Percentiles rank a stretch among this genome's conserved stretches.
phyloP scores from a whole-genome alignment of 2,329 filamentous ascomycete genomes.

The Hypoxylon sp. region DNA sequence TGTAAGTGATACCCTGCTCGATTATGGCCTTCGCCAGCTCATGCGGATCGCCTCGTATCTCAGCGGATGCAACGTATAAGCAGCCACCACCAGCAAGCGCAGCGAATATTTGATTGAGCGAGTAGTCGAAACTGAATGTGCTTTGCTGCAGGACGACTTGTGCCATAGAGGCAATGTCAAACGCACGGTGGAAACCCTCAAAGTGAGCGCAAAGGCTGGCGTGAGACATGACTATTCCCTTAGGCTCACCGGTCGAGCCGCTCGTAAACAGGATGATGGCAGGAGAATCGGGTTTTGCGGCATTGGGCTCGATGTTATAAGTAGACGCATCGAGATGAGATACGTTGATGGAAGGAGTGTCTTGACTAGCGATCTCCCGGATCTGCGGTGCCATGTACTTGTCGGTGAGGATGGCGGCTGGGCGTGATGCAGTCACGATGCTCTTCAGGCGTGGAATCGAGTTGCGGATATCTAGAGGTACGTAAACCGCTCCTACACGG shows the following conservation, averaged over 20 bases:
- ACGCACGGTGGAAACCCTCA: constrained; percentile 31
- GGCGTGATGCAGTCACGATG: constrained; percentile 51
- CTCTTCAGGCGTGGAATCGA: constrained; percentile 48
- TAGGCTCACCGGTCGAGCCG: constrained; percentile 51
- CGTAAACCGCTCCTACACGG: constrained; percentile 42
- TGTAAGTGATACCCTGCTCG: constrained; percentile 54
- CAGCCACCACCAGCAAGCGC: constrained; percentile 52
- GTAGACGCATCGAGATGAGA: not conserved
- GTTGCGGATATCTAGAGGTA: constrained; percentile 55
- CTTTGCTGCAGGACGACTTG: constrained; percentile 58
- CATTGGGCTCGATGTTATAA: not conserved
- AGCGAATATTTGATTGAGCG: constrained; percentile 51
- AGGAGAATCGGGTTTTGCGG: not conserved
- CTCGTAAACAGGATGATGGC: constrained; percentile 48
- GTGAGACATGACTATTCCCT: constrained; percentile 54
- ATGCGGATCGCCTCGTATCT: constrained; percentile 51
- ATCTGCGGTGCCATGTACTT: not conserved
- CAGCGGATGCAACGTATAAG: constrained; percentile 50
- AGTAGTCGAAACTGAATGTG: constrained; percentile 37
- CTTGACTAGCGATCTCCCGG: too few species aligned
- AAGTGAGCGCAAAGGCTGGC: constrained; percentile 49
- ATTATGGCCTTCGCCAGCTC: constrained; percentile 54
- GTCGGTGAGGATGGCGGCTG: constrained; percentile 51
- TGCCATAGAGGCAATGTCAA: not conserved
- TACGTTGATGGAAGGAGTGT: not conserved